A percentile compares a stretch with the other conserved stretches of the same genome.
Conservation (phyloP, 306 rosid genomes). For the Vigna hirtella region DNA sequence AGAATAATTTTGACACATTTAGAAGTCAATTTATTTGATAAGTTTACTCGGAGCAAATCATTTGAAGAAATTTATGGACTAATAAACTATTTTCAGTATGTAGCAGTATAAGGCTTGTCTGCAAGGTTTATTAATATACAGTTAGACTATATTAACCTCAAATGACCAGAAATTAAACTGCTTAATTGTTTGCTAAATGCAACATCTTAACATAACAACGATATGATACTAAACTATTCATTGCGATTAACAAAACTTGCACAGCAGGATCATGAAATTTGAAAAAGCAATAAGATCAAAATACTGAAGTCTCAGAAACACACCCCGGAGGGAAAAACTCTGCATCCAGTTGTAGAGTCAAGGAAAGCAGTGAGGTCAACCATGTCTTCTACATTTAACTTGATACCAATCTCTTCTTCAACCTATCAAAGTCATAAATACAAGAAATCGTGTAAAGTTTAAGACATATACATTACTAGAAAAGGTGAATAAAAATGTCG, state of each 20-base stretch:
- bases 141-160: neutral
- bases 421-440: conserved; percentile 59
- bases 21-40: conserved; percentile 3
- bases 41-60: neutral
- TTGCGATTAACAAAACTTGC: conserved; percentile 5
- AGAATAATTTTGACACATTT: neutral
- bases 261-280: conserved; percentile 14
- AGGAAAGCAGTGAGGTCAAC: conserved; percentile 85
- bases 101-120: neutral
- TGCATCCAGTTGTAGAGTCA: conserved; percentile 75
- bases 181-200: conserved; percentile 10
- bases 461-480: conserved; percentile 16
- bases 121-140: neutral
- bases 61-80: conserved; percentile 24
- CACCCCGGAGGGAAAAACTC: conserved; percentile 84
- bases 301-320: conserved; percentile 31
- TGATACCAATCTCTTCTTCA: conserved; percentile 89
- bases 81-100: conserved; percentile 1
- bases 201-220: conserved; percentile 4
- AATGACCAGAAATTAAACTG: conserved; percentile 23
- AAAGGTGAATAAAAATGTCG: conserved; percentile 11
- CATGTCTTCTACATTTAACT: conserved; percentile 73
- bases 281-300: conserved; percentile 21
- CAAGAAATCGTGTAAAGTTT: conserved; percentile 12
- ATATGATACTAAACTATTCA: conserved; percentile 9